These are phyloP conservation scores for Parastagonospora avenae DNA, from an alignment of 2,329 filamentous ascomycete genomes.

Conservation along the genomic window DNA sequence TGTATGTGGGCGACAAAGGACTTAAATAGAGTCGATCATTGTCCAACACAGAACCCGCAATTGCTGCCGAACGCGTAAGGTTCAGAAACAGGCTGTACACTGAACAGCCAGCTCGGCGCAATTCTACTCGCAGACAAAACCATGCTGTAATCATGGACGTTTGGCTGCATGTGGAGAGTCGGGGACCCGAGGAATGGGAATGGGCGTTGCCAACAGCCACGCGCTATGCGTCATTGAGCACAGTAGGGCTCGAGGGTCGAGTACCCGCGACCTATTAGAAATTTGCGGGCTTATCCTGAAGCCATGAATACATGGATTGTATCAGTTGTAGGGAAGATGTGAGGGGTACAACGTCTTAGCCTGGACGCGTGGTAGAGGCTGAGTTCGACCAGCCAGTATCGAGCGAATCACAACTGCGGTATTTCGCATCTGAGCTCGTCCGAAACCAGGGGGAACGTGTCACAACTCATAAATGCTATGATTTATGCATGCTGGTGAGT, in stretches of 20 bases:
- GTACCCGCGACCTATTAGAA: constrained; percentile 9
- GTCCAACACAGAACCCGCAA: neutral
- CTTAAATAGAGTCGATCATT: constrained; percentile 10
- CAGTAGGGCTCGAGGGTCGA: constrained; percentile 10
- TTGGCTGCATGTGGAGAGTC: constrained; percentile 16
- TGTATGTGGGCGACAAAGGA: constrained; percentile 7
- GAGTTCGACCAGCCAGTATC: constrained; percentile 5
- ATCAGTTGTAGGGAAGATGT: too few species aligned
- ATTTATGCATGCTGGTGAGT: neutral
- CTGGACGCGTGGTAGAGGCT: constrained; percentile 24
- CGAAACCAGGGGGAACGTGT: neutral
- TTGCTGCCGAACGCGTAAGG: constrained; percentile 1
- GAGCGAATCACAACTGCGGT: constrained; percentile 12
- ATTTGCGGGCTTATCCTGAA: constrained; percentile 14
- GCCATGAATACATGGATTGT: too few species aligned
- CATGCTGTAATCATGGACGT: constrained; percentile 4
- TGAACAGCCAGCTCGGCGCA: constrained; percentile 1
- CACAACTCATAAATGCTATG: too few species aligned
- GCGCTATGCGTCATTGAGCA: too few species aligned
- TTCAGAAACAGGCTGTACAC: neutral
- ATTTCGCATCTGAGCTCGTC: constrained; percentile 4
- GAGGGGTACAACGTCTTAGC: constrained; percentile 10
- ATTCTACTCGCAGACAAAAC: neutral
- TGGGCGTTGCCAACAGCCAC: too few species aligned
- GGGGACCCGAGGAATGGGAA: neutral